These are phyloP conservation scores for Neofusicoccum cordaticola DNA, from an alignment of 2,329 filamentous ascomycete species.

Conservation along the genomic window DNA sequence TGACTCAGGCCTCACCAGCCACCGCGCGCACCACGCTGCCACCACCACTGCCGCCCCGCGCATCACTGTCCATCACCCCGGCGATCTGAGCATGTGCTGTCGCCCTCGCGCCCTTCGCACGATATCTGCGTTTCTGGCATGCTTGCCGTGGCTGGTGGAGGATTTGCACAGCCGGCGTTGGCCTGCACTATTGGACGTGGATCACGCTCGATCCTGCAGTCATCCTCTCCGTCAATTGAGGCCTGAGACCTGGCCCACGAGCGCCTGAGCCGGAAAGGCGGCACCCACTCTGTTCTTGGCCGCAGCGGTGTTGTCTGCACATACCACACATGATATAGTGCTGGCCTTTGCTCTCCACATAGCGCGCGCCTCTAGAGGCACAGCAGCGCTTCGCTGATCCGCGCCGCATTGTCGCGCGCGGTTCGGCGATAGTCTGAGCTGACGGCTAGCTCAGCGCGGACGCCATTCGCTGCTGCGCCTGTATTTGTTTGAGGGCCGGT, in stretches of 20 bases:
- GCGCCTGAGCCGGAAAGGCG: not conserved
- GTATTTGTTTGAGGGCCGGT: no score
- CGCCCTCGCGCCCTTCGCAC: no score
- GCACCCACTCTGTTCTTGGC: not conserved
- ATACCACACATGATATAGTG: no score
- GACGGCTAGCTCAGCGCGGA: not conserved
- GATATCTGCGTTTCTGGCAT: not conserved
- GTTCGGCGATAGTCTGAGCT: not conserved
- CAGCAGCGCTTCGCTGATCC: not conserved
- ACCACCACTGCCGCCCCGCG: not conserved
- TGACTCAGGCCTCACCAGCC: conserved; percentile 7
- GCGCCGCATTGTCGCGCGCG: not conserved
- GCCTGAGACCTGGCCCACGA: no score
- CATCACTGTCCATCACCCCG: not conserved
- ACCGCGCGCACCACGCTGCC: not conserved
- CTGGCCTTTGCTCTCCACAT: not conserved
- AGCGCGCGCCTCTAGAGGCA: not conserved
- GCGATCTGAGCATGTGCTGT: not conserved
- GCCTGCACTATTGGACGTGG: not conserved
- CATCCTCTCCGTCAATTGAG: not conserved
- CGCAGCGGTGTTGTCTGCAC: not conserved
- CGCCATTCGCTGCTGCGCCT: not conserved
- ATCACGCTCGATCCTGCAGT: not conserved
- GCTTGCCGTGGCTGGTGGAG: not conserved
- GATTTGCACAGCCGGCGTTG: not conserved